phyloP scores from a whole-genome alignment of 805 yeast genomes.

The Saccharomycopsis lassenensis region DNA sequence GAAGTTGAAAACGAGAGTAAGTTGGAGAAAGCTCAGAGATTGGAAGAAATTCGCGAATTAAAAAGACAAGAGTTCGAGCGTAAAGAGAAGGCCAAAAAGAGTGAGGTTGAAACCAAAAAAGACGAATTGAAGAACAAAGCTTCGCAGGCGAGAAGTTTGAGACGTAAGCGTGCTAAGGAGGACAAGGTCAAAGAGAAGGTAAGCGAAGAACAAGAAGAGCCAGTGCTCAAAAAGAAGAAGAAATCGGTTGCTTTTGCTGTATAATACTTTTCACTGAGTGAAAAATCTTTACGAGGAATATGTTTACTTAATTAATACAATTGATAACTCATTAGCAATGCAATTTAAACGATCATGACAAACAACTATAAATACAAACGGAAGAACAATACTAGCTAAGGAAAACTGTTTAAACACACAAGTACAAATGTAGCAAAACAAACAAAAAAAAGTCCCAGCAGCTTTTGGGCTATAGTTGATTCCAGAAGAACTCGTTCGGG shows the following conservation, averaged over 20 bases:
- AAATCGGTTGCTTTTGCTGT: slow-evolving; percentile 39
- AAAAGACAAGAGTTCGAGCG: slow-evolving; percentile 80
- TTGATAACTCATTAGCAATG: too few relatives aligned
- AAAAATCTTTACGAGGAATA: too few relatives aligned
- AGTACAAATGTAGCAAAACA: too few relatives aligned
- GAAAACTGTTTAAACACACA: too few relatives aligned
- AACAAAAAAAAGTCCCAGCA: too few relatives aligned
- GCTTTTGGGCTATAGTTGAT: too few relatives aligned
- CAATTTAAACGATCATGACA: too few relatives aligned
- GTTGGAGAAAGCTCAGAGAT: slow-evolving; percentile 76
- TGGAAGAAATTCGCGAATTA: slow-evolving; percentile 82
- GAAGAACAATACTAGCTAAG: too few relatives aligned
- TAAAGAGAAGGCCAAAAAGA: slow-evolving; percentile 60
- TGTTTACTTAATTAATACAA: too few relatives aligned
- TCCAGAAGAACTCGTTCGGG: too few relatives aligned
- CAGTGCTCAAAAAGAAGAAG: slow-evolving; percentile 27
- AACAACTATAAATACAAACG: too few relatives aligned
- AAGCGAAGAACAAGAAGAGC: slow-evolving; percentile 8
- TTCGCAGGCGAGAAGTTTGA: slow-evolving; percentile 51
- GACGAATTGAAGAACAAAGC: slow-evolving; percentile 65
- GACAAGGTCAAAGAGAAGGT: slow-evolving; percentile 18
- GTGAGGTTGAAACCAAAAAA: slow-evolving; percentile 66
- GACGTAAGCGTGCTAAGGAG: slow-evolving; percentile 44
- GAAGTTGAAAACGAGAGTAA: slow-evolving; percentile 79
- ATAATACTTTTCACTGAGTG: too few relatives aligned